Percentiles rank a stretch among this genome's conserved stretches.
Evolutionary conservation across 2,329 filamentous ascomycete genomes (phyloP).

Genomic region (Calcarisporium arbuscula): DNA sequence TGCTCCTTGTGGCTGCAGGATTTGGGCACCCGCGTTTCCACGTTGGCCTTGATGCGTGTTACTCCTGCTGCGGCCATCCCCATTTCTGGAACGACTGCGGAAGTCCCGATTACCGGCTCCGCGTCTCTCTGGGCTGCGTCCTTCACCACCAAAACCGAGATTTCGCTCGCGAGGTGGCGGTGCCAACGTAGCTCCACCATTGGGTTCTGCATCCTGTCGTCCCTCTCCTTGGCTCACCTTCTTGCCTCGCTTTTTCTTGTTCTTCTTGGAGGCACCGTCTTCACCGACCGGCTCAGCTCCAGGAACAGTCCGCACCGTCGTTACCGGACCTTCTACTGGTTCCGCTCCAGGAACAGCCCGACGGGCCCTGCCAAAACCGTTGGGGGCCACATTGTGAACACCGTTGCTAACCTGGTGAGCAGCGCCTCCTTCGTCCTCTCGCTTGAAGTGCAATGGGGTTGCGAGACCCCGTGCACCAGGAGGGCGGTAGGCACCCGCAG

Average conservation of each 20-base stretch:
- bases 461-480: slow-evolving; percentile 84
- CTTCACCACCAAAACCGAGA: slow-evolving; percentile 40
- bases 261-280: slow-evolving; percentile 77
- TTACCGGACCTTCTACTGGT: slow-evolving; percentile 57
- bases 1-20: slow-evolving; percentile 4
- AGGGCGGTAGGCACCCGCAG: slow-evolving; percentile 92
- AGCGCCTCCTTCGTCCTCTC: slow-evolving; percentile 91
- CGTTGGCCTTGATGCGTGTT: slow-evolving; percentile 38
- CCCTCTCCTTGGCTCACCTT: slow-evolving; percentile 77
- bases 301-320: slow-evolving; percentile 61
- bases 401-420: slow-evolving; percentile 79
- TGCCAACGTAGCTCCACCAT: slow-evolving; percentile 40
- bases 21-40: slow-evolving; percentile 14
- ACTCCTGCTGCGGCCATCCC: slow-evolving; percentile 46
- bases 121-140: slow-evolving; percentile 62
- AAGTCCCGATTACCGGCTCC: slow-evolving; percentile 38
- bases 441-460: slow-evolving; percentile 92
- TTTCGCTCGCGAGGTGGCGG: slow-evolving; percentile 35
- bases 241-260: slow-evolving; percentile 96
- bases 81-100: slow-evolving; percentile 51
- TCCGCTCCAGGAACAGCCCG: slow-evolving; percentile 86
- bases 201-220: slow-evolving; percentile 39
- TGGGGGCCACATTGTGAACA: slow-evolving; percentile 60
- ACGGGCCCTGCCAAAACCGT: slow-evolving; percentile 72
- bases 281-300: slow-evolving; percentile 57